These are phyloP conservation scores for Dactylonectria macrodidyma DNA, from an alignment of 2,329 filamentous ascomycete species.

Conservation along the genomic window DNA sequence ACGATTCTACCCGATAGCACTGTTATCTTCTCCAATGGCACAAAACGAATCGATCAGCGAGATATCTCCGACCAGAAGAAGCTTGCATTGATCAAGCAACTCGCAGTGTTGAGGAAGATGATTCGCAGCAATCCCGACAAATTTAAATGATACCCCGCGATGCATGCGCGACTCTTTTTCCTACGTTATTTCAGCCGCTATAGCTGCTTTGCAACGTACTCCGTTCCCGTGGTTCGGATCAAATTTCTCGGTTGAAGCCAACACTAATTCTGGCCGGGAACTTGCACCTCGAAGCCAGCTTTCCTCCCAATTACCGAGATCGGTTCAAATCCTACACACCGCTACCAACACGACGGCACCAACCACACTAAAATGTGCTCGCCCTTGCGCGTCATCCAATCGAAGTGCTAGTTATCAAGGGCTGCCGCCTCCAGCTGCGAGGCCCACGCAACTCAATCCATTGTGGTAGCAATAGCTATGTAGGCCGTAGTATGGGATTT, in stretches of 20 bases:
- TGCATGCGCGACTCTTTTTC: background rate
- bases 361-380: background rate
- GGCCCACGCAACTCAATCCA: background rate
- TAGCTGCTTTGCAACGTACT: background rate
- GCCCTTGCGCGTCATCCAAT: background rate
- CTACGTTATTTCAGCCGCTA: background rate
- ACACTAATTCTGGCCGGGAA: background rate
- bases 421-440: background rate
- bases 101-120: constrained; percentile 76
- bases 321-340: background rate
- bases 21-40: constrained; percentile 78
- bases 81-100: constrained; percentile 76
- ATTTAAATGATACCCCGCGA: constrained; percentile 52
- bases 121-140: constrained; percentile 75
- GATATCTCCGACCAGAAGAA: constrained; percentile 75
- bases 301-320: background rate
- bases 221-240: background rate
- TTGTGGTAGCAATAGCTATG: background rate
- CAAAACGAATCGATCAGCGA: constrained; percentile 70
- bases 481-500: background rate
- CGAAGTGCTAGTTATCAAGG: background rate
- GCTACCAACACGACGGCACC: background rate
- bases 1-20: constrained; percentile 76
- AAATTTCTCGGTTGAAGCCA: background rate
- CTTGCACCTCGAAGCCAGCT: background rate